Evolutionary conservation across 371 early-diverging fungal species (phyloP).

Genomic region (Mortierella sp.): DNA sequence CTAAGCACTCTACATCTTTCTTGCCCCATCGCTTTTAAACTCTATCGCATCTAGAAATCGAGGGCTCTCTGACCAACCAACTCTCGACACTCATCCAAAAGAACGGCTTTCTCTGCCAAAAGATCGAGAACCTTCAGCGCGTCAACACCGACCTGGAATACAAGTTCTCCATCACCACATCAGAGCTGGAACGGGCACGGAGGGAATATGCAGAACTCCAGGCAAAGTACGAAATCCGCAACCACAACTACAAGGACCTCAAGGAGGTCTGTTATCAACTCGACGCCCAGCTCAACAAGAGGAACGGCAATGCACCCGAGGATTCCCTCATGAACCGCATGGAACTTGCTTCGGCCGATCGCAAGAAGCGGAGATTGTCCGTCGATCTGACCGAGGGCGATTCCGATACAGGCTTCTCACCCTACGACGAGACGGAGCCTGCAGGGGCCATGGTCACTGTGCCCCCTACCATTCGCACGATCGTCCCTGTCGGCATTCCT

Average conservation of each 20-base stretch:
- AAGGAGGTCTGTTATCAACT: constrained; percentile 41
- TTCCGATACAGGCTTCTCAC: constrained; percentile 24
- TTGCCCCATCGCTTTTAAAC: background rate
- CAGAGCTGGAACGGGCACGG: constrained; percentile 38
- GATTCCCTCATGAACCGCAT: constrained; percentile 26
- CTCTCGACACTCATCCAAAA: constrained; percentile 41
- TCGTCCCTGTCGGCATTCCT: constrained; percentile 7
- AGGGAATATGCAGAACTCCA: constrained; percentile 33
- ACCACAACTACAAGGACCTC: constrained; percentile 28
- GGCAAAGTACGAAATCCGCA: constrained; percentile 37
- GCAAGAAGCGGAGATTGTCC: constrained; percentile 36
- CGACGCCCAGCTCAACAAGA: constrained; percentile 37
- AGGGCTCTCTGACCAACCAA: constrained; percentile 40
- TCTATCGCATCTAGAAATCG: constrained; percentile 26
- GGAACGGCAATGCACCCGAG: constrained; percentile 20
- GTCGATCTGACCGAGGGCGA: constrained; percentile 28
- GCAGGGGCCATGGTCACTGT: constrained; percentile 4
- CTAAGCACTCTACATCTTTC: background rate
- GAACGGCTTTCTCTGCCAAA: constrained; percentile 46
- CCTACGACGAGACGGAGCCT: constrained; percentile 30
- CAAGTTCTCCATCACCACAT: constrained; percentile 39
- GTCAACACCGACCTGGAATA: constrained; percentile 40
- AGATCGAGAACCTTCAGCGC: constrained; percentile 38
- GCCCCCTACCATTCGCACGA: constrained; percentile 9
- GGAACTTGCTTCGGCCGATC: constrained; percentile 21